Conservation (phyloP, 2,329 filamentous ascomycete genomes). For the Allantophomopsis lycopodina region DNA sequence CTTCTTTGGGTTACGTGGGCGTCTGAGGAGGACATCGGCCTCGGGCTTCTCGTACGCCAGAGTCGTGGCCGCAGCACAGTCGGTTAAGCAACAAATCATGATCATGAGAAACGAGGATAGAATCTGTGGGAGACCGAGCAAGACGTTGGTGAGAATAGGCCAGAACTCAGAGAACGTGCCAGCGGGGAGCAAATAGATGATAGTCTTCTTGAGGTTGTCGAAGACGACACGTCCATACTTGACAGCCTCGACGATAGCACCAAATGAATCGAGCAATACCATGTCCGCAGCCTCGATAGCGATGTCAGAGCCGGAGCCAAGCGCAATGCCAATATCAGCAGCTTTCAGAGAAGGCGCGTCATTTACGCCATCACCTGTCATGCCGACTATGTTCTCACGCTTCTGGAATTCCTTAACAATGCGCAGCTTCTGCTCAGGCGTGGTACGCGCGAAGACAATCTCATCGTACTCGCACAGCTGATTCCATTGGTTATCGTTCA, state of each 20-base stretch:
- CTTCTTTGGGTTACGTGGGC: conserved; percentile 52
- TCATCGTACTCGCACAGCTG: conserved; percentile 49
- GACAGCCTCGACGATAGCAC: conserved; percentile 58
- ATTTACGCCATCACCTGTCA: conserved; percentile 32
- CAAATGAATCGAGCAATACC: conserved; percentile 54
- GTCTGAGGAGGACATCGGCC: conserved; percentile 56
- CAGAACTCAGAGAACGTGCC: conserved; percentile 43
- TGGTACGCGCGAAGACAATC: conserved; percentile 62
- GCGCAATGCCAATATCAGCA: conserved; percentile 40
- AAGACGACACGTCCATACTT: conserved; percentile 64
- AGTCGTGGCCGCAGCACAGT: conserved; percentile 57
- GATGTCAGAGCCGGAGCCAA: conserved; percentile 43
- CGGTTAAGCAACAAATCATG: conserved; percentile 46
- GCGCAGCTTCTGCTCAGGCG: conserved; percentile 63
- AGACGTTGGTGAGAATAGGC: conserved; percentile 44
- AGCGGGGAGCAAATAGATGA: conserved; percentile 43
- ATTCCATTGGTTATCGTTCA: conserved; percentile 57
- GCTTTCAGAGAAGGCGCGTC: conserved; percentile 39
- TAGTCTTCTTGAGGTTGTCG: conserved; percentile 63
- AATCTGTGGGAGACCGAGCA: conserved; percentile 44
- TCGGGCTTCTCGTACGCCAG: conserved; percentile 67
- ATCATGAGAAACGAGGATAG: conserved; percentile 42
- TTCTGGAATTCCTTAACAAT: conserved; percentile 58
- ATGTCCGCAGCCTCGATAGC: conserved; percentile 49
- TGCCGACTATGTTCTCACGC: conserved; percentile 35